Conservation (phyloP, 768 basidiomycete genomes). For the Favolaschia claudopus region DNA sequence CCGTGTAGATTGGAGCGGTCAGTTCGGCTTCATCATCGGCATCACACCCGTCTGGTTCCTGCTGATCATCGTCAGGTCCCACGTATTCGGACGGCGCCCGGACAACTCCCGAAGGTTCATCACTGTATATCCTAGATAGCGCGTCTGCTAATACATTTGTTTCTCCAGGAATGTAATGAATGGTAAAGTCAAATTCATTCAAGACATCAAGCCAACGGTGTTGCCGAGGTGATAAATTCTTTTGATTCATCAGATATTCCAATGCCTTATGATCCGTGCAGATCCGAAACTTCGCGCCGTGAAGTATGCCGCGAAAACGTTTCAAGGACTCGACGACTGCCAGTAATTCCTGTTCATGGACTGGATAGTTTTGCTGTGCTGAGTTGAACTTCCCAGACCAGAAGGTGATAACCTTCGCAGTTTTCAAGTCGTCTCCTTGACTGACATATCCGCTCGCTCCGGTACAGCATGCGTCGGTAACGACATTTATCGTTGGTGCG, state of each 20-base stretch:
- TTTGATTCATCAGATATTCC: slow-evolving; percentile 39
- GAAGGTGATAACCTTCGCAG: slow-evolving; percentile 42
- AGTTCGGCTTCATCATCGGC: slow-evolving; percentile 9
- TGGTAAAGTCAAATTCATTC: slow-evolving; percentile 44
- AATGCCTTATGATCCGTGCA: slow-evolving; percentile 46
- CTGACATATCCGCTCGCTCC: slow-evolving; percentile 38
- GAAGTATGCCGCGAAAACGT: slow-evolving; percentile 36
- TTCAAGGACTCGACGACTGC: slow-evolving; percentile 46
- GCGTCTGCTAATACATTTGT: slow-evolving; percentile 51
- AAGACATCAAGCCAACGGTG: slow-evolving; percentile 49
- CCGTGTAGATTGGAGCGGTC: slow-evolving; percentile 7
- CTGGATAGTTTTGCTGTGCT: slow-evolving; percentile 46
- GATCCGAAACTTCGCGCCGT: slow-evolving; percentile 37
- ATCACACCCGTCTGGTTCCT: background rate
- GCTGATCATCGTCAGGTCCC: background rate
- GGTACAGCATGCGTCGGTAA: slow-evolving; percentile 40
- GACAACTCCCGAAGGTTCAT: slow-evolving; percentile 19
- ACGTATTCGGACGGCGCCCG: slow-evolving; percentile 24
- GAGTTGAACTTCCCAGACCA: slow-evolving; percentile 43
- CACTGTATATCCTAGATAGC: slow-evolving; percentile 39
- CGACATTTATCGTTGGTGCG: slow-evolving; percentile 34
- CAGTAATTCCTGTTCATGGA: slow-evolving; percentile 48
- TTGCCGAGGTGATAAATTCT: slow-evolving; percentile 44
- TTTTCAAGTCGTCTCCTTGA: slow-evolving; percentile 38
- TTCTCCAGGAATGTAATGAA: slow-evolving; percentile 41